A percentile compares a stretch with the other conserved stretches of the same genome.
Evolutionary conservation across 768 basidiomycete species (phyloP).

Genomic region (Inosperma sp.): DNA sequence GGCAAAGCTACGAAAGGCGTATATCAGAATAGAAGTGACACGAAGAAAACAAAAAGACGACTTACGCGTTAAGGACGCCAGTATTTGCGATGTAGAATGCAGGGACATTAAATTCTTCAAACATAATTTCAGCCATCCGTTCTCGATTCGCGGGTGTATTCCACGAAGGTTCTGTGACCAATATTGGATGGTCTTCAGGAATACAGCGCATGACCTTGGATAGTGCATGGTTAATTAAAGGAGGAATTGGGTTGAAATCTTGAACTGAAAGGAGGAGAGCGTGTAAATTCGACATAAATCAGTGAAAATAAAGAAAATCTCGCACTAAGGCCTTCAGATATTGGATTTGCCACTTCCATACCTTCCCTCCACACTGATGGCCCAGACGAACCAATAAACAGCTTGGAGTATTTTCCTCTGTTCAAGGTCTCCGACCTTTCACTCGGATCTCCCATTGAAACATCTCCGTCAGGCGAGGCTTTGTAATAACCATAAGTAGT

Average conservation of each 20-base stretch:
- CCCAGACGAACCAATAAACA: slow-evolving; percentile 83
- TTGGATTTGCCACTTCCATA: slow-evolving; percentile 83
- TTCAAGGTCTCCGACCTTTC: slow-evolving; percentile 34
- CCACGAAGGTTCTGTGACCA: slow-evolving; percentile 96
- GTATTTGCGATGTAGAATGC: slow-evolving; percentile 97
- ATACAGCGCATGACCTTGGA: slow-evolving; percentile 72
- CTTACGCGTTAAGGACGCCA: slow-evolving; percentile 88
- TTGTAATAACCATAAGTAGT: slow-evolving; percentile 79
- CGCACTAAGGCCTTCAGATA: slow-evolving; percentile 81
- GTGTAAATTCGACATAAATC: not conserved
- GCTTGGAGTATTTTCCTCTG: slow-evolving; percentile 48
- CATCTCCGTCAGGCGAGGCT: slow-evolving; percentile 40
- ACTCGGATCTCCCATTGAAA: slow-evolving; percentile 46
- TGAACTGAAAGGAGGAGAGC: slow-evolving; percentile 40
- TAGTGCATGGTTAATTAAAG: slow-evolving; percentile 71
- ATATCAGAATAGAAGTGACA: not conserved
- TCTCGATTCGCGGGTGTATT: slow-evolving; percentile 91
- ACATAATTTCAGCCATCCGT: slow-evolving; percentile 95
- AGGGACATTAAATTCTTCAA: slow-evolving; percentile 91
- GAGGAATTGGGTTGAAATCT: slow-evolving; percentile 72
- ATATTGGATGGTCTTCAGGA: slow-evolving; percentile 81
- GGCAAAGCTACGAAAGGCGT: slow-evolving; percentile 62
- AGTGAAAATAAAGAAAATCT: slow-evolving; percentile 10
- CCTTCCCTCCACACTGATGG: slow-evolving; percentile 86
- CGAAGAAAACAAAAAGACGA: slow-evolving; percentile 8